Base-by-base conservation (phyloP, 495 filamentous ascomycete species). In the Neurospora hispaniola region DNA sequence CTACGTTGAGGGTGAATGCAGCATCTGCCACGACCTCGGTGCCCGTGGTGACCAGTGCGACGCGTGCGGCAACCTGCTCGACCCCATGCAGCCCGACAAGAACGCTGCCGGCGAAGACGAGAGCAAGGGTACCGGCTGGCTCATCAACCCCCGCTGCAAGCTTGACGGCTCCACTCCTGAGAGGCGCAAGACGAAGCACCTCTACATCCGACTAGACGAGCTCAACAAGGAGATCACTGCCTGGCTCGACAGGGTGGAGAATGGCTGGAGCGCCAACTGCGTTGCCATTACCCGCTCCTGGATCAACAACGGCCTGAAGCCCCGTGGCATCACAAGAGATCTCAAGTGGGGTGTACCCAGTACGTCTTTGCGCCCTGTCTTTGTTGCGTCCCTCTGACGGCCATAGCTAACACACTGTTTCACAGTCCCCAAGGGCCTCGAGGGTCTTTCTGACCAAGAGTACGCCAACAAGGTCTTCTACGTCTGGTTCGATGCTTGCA, bases 401-500 rank as follows among this genome's bases (percentile, higher is more conserved):
- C 23, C 20, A 43, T 42, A 72, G 16, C 74, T 78, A 70, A 80
- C 43, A 40, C 31, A 42, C 6, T 42, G 16, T 54, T 70, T 40
- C 31, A 31, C 43, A 81, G 80, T 81, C 35, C 80, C 80, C 35
- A 78, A 75, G 10, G 71, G 74, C 35, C 73, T 79, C 9, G 75
- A 78, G 9, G 79, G 78, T 8, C 72, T 77, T 8, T 70, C 62
- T 18, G 76, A 77, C 3, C 72, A 76, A 72, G 75, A 77, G 11
- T 95, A 90, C 69, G 90, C 90, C 72, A 86, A 91, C 72, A 96
- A 96, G 85, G 94, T 97, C 73, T 86, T 98, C 74, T 99, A 99
- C 76, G 94, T 97, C 46, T 99, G 96, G 96, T 99, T 99, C 76
- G 96, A 99, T 81, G 96, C 96, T 44, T 97, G 94, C 81, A 97